Conservation (phyloP, 176 grass and related monocot genomes). For the Saccharum officinarum region DNA sequence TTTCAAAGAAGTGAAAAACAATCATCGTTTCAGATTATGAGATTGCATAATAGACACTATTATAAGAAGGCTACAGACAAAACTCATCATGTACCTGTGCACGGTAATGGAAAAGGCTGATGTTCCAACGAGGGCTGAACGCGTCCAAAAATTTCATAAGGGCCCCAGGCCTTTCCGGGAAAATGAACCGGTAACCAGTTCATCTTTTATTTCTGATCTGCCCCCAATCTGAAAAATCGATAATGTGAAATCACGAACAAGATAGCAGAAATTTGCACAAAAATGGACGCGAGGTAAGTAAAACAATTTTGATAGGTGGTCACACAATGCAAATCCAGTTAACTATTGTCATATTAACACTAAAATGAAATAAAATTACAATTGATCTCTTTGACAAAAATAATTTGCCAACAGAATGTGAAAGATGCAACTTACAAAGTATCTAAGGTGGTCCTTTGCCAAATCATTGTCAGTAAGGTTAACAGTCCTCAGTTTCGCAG, state of each 20-base stretch:
- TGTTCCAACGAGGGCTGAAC: conserved; percentile 90
- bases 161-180: conserved; percentile 87
- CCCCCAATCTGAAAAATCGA: conserved; percentile 79
- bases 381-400: not conserved
- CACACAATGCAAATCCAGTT: not conserved
- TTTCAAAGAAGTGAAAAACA: not conserved
- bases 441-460: conserved; percentile 89
- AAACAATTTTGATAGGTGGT: not conserved
- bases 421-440: conserved; percentile 75
- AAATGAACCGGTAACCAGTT: conserved; percentile 94
- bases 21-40: conserved; percentile 1
- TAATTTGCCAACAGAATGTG: not conserved
- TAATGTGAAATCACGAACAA: conserved; percentile 3
- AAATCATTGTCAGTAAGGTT: conserved; percentile 89
- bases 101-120: conserved; percentile 97
- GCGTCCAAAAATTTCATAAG: conserved; percentile 89
- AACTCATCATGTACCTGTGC: conserved; percentile 55
- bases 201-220: conserved; percentile 72
- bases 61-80: not conserved
- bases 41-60: conserved; percentile 3
- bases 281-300: not conserved
- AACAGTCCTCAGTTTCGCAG: conserved; percentile 65
- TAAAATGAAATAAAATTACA: not conserved
- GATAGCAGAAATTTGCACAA: not conserved
- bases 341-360: not conserved